phyloP scores from a whole-genome alignment of 2,329 filamentous ascomycete genomes.

The Epichloe sibirici region DNA sequence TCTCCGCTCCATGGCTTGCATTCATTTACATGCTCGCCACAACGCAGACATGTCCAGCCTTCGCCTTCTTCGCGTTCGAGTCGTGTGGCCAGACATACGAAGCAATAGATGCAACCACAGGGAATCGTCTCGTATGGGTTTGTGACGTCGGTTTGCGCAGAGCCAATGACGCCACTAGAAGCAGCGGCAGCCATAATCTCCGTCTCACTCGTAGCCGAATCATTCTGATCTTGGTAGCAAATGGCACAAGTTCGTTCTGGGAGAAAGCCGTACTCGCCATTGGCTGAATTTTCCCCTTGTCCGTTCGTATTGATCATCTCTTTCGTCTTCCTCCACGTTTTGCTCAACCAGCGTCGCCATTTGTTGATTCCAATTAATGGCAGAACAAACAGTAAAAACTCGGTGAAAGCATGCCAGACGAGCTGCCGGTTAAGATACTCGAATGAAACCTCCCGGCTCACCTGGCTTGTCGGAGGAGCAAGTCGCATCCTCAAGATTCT shows the following conservation, averaged over 20 bases:
- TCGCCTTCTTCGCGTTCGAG: constrained; percentile 89
- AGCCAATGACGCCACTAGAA: constrained; percentile 70
- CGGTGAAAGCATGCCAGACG: constrained; percentile 99
- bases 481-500: constrained; percentile 73
- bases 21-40: constrained; percentile 69
- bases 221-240: constrained; percentile 89
- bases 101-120: constrained; percentile 91
- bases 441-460: constrained; percentile 86
- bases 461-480: constrained; percentile 71
- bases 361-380: constrained; percentile 89
- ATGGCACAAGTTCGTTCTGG: constrained; percentile 93
- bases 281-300: constrained; percentile 38
- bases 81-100: constrained; percentile 82
- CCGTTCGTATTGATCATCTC: constrained; percentile 42
- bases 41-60: constrained; percentile 84
- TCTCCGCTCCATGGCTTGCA: constrained; percentile 90
- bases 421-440: constrained; percentile 96
- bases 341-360: constrained; percentile 81
- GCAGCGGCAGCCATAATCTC: constrained; percentile 62
- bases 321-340: constrained; percentile 74
- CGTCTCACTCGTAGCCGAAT: constrained; percentile 54
- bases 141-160: constrained; percentile 82
- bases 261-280: constrained; percentile 70
- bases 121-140: constrained; percentile 89
- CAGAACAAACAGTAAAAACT: constrained; percentile 94